A percentile compares a stretch with the other conserved stretches of the same genome.
These are phyloP conservation scores for Tritrichomonas foetus DNA, from an alignment of 208 protist genomes.

Conservation along the genomic window DNA sequence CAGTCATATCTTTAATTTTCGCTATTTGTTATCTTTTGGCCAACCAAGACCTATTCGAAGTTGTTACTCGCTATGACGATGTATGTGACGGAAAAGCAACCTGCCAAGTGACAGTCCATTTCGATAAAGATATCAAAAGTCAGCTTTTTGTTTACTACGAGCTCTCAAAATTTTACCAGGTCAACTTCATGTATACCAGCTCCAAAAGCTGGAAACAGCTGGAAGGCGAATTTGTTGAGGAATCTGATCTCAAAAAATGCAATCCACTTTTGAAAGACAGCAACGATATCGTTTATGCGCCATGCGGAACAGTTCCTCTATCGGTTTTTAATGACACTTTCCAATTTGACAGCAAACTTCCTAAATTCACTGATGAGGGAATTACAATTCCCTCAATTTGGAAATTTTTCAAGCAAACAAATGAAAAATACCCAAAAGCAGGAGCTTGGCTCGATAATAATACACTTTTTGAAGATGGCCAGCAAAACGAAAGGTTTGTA, in stretches of 20 bases:
- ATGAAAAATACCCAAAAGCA: neutral
- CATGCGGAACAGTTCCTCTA: neutral
- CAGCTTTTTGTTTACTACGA: neutral
- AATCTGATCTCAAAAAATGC: neutral
- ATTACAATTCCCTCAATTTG: neutral
- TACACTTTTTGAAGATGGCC: neutral
- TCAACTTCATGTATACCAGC: conserved; percentile 7
- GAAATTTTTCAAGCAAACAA: neutral
- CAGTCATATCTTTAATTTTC: neutral
- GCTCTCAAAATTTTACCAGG: neutral
- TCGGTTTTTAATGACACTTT: conserved; percentile 22
- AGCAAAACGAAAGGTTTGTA: neutral
- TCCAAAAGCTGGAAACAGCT: neutral
- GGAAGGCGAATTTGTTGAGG: neutral
- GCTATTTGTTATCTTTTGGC: neutral
- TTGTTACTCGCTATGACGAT: neutral
- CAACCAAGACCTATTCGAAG: neutral
- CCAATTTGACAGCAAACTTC: neutral
- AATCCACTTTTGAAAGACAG: neutral
- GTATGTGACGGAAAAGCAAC: no score
- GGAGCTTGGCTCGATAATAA: neutral
- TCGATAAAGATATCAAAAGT: neutral
- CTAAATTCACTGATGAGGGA: neutral
- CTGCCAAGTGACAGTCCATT: neutral
- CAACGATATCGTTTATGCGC: neutral